These are phyloP conservation scores for Pythium vanterpoolii DNA, from an alignment of 352 stramenopile species.

Conservation along the genomic window DNA sequence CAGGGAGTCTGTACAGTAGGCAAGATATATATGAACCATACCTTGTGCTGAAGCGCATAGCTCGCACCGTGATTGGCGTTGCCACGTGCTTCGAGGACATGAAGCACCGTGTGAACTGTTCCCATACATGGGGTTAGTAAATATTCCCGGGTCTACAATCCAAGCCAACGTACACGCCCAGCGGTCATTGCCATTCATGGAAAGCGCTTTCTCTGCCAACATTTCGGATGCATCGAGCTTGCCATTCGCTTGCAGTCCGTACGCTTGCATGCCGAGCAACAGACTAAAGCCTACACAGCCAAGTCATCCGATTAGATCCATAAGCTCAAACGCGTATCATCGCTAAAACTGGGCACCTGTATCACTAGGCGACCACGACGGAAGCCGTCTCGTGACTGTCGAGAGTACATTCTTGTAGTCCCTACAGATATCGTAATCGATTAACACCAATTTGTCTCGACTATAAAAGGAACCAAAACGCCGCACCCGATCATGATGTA, in stretches of 20 bases:
- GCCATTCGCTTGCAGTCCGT: constrained; percentile 64
- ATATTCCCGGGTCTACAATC: not conserved
- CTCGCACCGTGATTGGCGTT: constrained; percentile 86
- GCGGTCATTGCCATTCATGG: constrained; percentile 81
- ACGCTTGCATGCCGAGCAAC: constrained; percentile 80
- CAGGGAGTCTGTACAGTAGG: no score
- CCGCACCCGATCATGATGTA: constrained; percentile 74
- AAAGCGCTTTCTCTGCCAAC: constrained; percentile 75
- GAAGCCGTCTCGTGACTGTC: constrained; percentile 65
- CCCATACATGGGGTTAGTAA: not conserved
- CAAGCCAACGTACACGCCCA: constrained; percentile 64
- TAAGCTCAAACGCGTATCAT: not conserved
- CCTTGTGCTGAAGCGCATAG: constrained; percentile 76
- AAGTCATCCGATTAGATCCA: not conserved
- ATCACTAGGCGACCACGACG: constrained; percentile 75
- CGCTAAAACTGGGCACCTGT: constrained; percentile 22
- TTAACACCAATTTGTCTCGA: not conserved
- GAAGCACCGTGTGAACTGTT: constrained; percentile 75
- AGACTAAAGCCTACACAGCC: constrained; percentile 58
- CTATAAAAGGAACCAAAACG: not conserved
- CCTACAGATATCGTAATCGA: constrained; percentile 21
- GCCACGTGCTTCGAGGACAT: constrained; percentile 68
- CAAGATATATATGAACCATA: no score
- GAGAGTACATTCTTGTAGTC: constrained; percentile 78
- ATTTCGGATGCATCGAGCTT: constrained; percentile 62